Percentiles rank a stretch among this genome's conserved stretches.
Conservation (phyloP, 306 rosid species). For the Quercus variabilis region DNA sequence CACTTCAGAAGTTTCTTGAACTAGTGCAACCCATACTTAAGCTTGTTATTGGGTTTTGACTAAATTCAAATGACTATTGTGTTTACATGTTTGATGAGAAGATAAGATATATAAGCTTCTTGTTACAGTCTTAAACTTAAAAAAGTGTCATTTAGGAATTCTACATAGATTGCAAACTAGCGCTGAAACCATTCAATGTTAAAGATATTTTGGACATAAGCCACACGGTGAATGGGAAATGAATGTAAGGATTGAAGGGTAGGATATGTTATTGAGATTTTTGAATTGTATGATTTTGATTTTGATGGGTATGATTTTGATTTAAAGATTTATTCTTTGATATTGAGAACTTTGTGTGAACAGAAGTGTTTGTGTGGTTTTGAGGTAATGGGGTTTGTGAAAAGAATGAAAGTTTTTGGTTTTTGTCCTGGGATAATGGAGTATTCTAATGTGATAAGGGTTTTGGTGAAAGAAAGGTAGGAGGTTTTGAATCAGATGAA, state of each 20-base stretch:
- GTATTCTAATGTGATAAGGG: slow-evolving; percentile 52
- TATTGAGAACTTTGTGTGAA: slow-evolving; percentile 47
- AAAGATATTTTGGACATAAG: no score
- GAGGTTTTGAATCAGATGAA: slow-evolving; percentile 53
- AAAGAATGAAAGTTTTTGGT: slow-evolving; percentile 47
- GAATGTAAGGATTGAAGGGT: slow-evolving; percentile 22
- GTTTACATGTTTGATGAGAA: no score
- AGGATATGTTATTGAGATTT: slow-evolving; percentile 55
- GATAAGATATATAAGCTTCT: no score
- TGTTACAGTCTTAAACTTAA: no score
- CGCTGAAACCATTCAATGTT: no score
- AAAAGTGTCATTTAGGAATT: no score
- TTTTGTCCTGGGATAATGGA: slow-evolving; percentile 61
- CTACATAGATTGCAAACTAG: no score
- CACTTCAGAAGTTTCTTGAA: no score
- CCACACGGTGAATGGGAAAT: no score
- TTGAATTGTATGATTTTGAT: slow-evolving; percentile 43
- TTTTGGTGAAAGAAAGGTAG: slow-evolving; percentile 51
- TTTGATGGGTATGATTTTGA: slow-evolving; percentile 57
- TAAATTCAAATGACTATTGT: no score
- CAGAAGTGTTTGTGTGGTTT: slow-evolving; percentile 27
- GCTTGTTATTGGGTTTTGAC: no score
- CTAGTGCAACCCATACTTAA: no score
- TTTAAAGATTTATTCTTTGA: slow-evolving; percentile 50
- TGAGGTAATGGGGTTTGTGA: slow-evolving; percentile 53